Percentiles rank a stretch among this genome's conserved stretches.
These are phyloP conservation scores for Austroboletus novae-zelandiae DNA, from an alignment of 1,284 basidiomycete genomes.

Conservation along the genomic window DNA sequence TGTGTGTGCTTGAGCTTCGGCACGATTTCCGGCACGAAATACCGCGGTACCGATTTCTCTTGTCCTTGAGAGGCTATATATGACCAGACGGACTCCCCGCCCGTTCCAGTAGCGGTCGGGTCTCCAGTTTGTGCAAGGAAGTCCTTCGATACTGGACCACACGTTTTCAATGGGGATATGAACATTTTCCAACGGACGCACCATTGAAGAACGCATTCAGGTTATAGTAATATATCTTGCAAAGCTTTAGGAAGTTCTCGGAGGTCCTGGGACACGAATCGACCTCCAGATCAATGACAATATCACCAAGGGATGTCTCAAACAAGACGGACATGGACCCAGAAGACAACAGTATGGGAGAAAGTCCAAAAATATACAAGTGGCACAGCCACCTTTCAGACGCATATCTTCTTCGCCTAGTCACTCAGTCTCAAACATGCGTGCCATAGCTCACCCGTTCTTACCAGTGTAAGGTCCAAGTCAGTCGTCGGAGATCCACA, in stretches of 20 bases:
- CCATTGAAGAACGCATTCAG: slow-evolving; percentile 97
- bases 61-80: slow-evolving; percentile 56
- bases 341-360: neutral
- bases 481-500: too few relatives aligned
- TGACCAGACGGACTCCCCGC: slow-evolving; percentile 85
- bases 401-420: too few relatives aligned
- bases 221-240: slow-evolving; percentile 96
- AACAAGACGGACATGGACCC: slow-evolving; percentile 86
- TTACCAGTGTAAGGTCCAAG: too few relatives aligned
- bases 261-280: slow-evolving; percentile 87
- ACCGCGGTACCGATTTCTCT: slow-evolving; percentile 52
- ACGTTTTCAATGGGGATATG: neutral
- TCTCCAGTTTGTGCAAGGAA: slow-evolving; percentile 96
- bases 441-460: too few relatives aligned
- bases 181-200: slow-evolving; percentile 35
- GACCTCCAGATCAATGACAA: slow-evolving; percentile 95
- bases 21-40: slow-evolving; percentile 82
- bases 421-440: too few relatives aligned
- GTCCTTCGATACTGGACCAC: slow-evolving; percentile 77
- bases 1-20: slow-evolving; percentile 80
- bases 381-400: neutral
- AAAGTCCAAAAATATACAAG: neutral
- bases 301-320: slow-evolving; percentile 94
- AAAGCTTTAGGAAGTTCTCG: slow-evolving; percentile 96
- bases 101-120: slow-evolving; percentile 91